Evolutionary conservation across 2,329 filamentous ascomycete genomes (phyloP), one percentile per base, ranked within the genome.

Genomic region (Colletotrichum costaricense): DNA sequence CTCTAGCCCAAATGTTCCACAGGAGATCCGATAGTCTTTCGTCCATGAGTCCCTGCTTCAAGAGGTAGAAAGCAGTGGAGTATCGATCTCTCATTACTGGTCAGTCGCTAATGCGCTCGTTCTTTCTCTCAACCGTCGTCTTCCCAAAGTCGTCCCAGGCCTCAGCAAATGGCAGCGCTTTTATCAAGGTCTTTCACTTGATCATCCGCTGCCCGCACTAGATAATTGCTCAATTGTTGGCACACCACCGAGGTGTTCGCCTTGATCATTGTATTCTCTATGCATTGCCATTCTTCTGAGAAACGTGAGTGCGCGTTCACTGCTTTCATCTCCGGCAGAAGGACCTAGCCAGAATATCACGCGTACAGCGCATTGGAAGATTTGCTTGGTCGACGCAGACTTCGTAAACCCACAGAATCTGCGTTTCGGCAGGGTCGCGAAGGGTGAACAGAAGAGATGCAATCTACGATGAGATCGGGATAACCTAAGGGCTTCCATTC

Each of bases 281-380:
- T 57, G 11, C n/a, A 19, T 33, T 6, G 24, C 16, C 52, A 66
- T 30, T 66, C 22, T 19, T 46, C 24, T 57, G 0, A 67, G 33
- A 19, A 33, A 55, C 12, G 22, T 26, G 38, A 68, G 8, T 2
- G 42, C 66, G 3, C 22, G 30, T 30, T 55, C 66, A 16, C 30
- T 66, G 52, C 30, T 42, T 14, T 16, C 57, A 22, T 63, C 42
- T 6, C 38, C 57, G 2, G 30, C n/a, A 9, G 46, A 42, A 14
- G 33, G 19, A 11, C 66, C 74, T 14, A 75, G 67, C 69, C 74
- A 76, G 52, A 76, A 35, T 7, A 72, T 28, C 14, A 72, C 69
- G 28, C 56, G 55, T 11, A 5, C 8, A 2, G 75, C 73, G 12
- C 62, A 30, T 33, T 22, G 16, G 33, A 75, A 76, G 30, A 75